A percentile compares a stretch with the other conserved stretches of the same genome.
These are phyloP conservation scores for Cladophialophora chaetospira DNA, from an alignment of 2,329 filamentous ascomycete species.

Conservation along the genomic window DNA sequence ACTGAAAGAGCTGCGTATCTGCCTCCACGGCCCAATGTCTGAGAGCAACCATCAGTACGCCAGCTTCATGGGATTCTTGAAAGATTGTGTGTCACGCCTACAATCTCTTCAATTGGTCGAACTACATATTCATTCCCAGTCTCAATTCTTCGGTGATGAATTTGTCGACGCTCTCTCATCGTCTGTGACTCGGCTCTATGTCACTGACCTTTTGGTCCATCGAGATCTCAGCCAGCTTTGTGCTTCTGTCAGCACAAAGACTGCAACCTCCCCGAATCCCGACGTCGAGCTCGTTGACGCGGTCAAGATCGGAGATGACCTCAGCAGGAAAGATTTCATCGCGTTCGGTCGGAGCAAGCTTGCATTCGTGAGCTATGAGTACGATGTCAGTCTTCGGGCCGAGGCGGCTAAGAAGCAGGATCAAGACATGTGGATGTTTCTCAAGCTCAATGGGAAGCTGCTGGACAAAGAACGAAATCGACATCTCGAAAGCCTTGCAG, in stretches of 20 bases:
- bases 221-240: neutral
- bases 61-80: conserved; percentile 21
- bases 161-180: conserved; percentile 24
- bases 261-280: neutral
- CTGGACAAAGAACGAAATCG: conserved; percentile 29
- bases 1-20: conserved; percentile 23
- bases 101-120: conserved; percentile 22
- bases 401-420: neutral
- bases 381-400: neutral
- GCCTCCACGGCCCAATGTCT: conserved; percentile 17
- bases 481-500: conserved; percentile 18
- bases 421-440: conserved; percentile 8
- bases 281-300: neutral
- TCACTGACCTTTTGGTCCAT: conserved; percentile 20
- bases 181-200: conserved; percentile 22
- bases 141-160: conserved; percentile 17
- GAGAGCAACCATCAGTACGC: conserved; percentile 6
- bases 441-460: conserved; percentile 29
- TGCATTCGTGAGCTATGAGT: conserved; percentile 28
- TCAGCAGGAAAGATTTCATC: conserved; percentile 22
- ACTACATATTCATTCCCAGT: conserved; percentile 23
- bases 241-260: conserved; percentile 4
- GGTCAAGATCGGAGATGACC: conserved; percentile 13
- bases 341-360: conserved; percentile 15
- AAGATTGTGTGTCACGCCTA: conserved; percentile 13